phyloP scores from a whole-genome alignment of 1,139 yeast genomes.

The Kodamaea arcana region DNA sequence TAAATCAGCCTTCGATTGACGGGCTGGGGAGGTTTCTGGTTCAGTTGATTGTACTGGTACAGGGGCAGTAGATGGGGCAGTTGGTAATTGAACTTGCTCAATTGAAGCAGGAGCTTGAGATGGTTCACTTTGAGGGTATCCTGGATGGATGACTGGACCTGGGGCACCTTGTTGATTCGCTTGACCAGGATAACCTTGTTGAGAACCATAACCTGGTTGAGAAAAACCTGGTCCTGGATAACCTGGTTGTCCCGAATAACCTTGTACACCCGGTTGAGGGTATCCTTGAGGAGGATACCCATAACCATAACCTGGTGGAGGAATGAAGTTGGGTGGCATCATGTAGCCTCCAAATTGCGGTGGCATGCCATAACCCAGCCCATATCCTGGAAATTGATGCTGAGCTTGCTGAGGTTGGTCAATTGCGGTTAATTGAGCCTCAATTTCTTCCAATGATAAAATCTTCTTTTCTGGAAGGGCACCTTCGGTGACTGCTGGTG shows the following conservation, averaged over 20 bases:
- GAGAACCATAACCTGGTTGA: slow-evolving; percentile 15
- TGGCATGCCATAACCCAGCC: slow-evolving; percentile 35
- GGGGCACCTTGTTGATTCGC: slow-evolving; percentile 10
- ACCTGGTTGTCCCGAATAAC: slow-evolving; percentile 25
- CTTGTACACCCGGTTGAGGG: slow-evolving; percentile 9
- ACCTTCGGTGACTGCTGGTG: slow-evolving; percentile 5
- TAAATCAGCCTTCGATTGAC: slow-evolving; percentile 29
- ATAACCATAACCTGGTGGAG: slow-evolving; percentile 39
- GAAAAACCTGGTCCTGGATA: slow-evolving; percentile 11
- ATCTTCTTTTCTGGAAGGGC: slow-evolving; percentile 37
- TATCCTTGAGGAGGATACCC: slow-evolving; percentile 24
- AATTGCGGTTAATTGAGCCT: slow-evolving; percentile 61
- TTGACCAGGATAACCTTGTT: slow-evolving; percentile 12
- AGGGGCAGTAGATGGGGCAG: slow-evolving; percentile 12
- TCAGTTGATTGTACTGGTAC: slow-evolving; percentile 11
- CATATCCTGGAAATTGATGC: slow-evolving; percentile 21
- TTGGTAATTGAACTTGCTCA: slow-evolving; percentile 14
- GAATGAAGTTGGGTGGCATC: slow-evolving; percentile 40
- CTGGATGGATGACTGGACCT: slow-evolving; percentile 14
- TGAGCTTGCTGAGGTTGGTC: slow-evolving; percentile 33
- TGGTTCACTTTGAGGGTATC: slow-evolving; percentile 7
- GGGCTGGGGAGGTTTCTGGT: slow-evolving; percentile 8
- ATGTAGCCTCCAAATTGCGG: slow-evolving; percentile 38
- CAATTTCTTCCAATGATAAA: slow-evolving; percentile 70
- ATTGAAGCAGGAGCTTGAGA: slow-evolving; percentile 15